Evolutionary conservation across 768 basidiomycete species (phyloP).

Genomic region (Floccularia luteovirens): DNA sequence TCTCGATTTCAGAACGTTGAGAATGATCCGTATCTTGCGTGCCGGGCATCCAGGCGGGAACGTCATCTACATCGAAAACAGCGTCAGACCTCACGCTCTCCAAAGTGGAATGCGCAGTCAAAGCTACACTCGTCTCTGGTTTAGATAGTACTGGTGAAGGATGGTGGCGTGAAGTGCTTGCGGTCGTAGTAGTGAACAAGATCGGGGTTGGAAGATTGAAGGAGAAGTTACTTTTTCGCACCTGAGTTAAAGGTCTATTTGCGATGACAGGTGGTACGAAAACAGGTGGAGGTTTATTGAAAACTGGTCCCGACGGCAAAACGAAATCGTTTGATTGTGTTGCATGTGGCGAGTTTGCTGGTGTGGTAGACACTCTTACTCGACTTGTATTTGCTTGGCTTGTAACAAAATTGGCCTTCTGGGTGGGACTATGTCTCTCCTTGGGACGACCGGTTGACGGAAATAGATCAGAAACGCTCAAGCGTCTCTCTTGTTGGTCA

Average conservation of each 20-base stretch:
- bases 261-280: slow-evolving; percentile 36
- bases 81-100: slow-evolving; percentile 43
- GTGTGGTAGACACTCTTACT: slow-evolving; percentile 46
- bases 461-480: slow-evolving; percentile 60
- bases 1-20: slow-evolving; percentile 13
- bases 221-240: slow-evolving; percentile 19
- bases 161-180: slow-evolving; percentile 29
- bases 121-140: slow-evolving; percentile 13
- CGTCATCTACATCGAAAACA: slow-evolving; percentile 39
- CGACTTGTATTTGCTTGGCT: slow-evolving; percentile 7
- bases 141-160: slow-evolving; percentile 18
- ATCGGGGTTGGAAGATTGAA: slow-evolving; percentile 24
- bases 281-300: slow-evolving; percentile 50
- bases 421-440: slow-evolving; percentile 21
- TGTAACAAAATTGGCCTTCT: slow-evolving; percentile 9
- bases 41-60: slow-evolving; percentile 46
- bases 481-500: slow-evolving; percentile 20
- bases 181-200: slow-evolving; percentile 35
- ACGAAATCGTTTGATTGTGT: slow-evolving; percentile 23
- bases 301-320: slow-evolving; percentile 39
- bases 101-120: slow-evolving; percentile 46
- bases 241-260: slow-evolving; percentile 8
- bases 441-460: slow-evolving; percentile 25
- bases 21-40: slow-evolving; percentile 55
- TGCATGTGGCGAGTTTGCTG: slow-evolving; percentile 46